A percentile compares a stretch with the other conserved stretches of the same genome.
phyloP scores from a whole-genome alignment of 2,329 filamentous ascomycete genomes.

The Boeremia lycopersici region DNA sequence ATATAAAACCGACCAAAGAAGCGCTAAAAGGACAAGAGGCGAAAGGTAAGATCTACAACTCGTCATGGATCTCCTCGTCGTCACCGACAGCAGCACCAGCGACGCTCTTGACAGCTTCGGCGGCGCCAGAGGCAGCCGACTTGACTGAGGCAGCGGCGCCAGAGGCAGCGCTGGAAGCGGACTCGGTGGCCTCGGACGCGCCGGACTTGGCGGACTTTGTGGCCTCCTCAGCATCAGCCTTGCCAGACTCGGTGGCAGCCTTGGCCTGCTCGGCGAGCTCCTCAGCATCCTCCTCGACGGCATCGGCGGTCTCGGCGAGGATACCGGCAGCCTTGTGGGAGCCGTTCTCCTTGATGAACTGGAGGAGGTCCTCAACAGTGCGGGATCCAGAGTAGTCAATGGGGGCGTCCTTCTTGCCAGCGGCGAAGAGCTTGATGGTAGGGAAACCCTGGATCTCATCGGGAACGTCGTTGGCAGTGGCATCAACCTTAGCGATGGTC shows the following conservation, averaged over 20 bases:
- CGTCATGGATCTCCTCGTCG: conserved; percentile 64
- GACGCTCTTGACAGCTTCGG: conserved; percentile 46
- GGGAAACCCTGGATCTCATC: conserved; percentile 98
- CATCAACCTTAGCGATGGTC: conserved; percentile 87
- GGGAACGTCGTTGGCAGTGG: conserved; percentile 93
- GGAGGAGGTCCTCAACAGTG: conserved; percentile 86
- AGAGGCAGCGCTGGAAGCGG: conserved; percentile 39
- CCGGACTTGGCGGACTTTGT: conserved; percentile 58
- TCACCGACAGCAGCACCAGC: conserved; percentile 47
- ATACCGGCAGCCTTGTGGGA: conserved; percentile 79
- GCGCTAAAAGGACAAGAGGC: conserved; percentile 23
- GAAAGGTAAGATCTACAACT: conserved; percentile 66
- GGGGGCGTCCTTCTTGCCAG: conserved; percentile 83
- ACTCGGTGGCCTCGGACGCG: conserved; percentile 40
- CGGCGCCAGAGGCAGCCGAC: conserved; percentile 47
- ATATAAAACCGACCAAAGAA: conserved; percentile 30
- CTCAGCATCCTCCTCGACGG: conserved; percentile 53
- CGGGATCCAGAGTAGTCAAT: conserved; percentile 87
- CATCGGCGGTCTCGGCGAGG: conserved; percentile 61
- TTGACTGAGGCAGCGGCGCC: conserved; percentile 33
- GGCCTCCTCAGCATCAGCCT: conserved; percentile 26
- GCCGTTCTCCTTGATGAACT: conserved; percentile 94
- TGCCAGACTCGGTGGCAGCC: conserved; percentile 43
- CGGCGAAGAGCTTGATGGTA: conserved; percentile 97
- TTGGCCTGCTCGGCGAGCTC: conserved; percentile 49